A percentile compares a stretch with the other conserved stretches of the same genome.
phyloP scores from a whole-genome alignment of 495 filamentous ascomycete genomes.

The Chaetomium tenue region DNA sequence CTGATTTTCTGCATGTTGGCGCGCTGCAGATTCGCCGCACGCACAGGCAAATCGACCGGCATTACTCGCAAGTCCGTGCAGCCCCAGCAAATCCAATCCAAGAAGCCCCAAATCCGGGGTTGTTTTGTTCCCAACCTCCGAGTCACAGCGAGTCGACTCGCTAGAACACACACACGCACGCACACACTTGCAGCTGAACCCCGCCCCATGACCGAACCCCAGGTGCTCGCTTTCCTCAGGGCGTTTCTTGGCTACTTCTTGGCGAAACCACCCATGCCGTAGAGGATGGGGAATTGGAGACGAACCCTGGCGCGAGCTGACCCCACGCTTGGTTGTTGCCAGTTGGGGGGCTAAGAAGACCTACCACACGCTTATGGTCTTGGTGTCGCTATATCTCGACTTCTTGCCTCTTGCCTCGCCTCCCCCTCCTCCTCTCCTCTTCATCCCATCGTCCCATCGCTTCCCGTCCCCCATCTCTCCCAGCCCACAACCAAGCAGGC shows the following conservation, averaged over 20 bases:
- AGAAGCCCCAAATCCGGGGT: not conserved
- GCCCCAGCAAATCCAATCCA: not conserved
- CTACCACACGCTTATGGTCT: too few relatives aligned
- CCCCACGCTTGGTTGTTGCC: constrained; percentile 3
- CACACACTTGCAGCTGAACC: not conserved
- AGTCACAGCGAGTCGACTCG: too few relatives aligned
- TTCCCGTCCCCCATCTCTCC: not conserved
- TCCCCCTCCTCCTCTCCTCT: not conserved
- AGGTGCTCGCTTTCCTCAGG: constrained; percentile 4
- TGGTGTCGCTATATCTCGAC: constrained; percentile 2
- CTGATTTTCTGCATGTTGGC: constrained; percentile 5
- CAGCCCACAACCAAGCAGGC: constrained; percentile 10
- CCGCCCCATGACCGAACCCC: constrained; percentile 12
- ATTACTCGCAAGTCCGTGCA: not conserved
- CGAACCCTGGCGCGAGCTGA: not conserved
- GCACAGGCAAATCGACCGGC: not conserved
- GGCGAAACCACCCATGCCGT: constrained; percentile 16
- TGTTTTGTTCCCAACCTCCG: not conserved
- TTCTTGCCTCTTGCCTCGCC: not conserved
- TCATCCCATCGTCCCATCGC: not conserved
- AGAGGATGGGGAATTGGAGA: constrained; percentile 3
- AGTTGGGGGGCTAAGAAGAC: too few relatives aligned
- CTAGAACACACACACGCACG: not conserved
- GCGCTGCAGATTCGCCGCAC: not conserved
- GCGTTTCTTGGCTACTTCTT: constrained; percentile 20